phyloP scores from a whole-genome alignment of 768 basidiomycete species.

The Lactarius quietus region DNA sequence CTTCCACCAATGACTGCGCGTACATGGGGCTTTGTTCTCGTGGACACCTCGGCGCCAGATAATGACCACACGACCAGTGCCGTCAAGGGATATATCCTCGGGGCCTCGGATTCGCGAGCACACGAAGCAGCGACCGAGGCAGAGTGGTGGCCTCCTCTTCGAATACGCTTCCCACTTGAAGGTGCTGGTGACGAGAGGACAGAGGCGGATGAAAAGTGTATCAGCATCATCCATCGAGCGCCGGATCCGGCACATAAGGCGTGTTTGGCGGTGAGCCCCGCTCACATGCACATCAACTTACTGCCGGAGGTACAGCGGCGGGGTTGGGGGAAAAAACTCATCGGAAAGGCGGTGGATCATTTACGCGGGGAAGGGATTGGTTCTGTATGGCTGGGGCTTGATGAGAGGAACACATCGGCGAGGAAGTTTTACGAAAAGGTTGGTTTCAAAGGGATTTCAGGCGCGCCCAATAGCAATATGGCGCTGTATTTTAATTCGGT shows the following conservation, averaged over 20 bases:
- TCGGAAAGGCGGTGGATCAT: slow-evolving; percentile 50
- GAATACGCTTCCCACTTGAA: slow-evolving; percentile 48
- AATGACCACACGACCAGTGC: slow-evolving; percentile 35
- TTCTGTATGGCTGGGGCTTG: slow-evolving; percentile 66
- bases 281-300: slow-evolving; percentile 75
- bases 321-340: slow-evolving; percentile 68
- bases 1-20: slow-evolving; percentile 39
- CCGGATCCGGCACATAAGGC: slow-evolving; percentile 43
- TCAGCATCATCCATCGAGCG: slow-evolving; percentile 36
- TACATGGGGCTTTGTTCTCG: slow-evolving; percentile 74
- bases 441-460: slow-evolving; percentile 58
- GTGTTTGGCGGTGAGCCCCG: slow-evolving; percentile 62
- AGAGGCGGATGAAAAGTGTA: slow-evolving; percentile 40
- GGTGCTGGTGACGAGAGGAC: slow-evolving; percentile 25
- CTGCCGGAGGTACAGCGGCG: slow-evolving; percentile 60
- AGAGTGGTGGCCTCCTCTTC: slow-evolving; percentile 66
- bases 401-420: slow-evolving; percentile 58
- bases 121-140: slow-evolving; percentile 54
- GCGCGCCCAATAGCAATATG: slow-evolving; percentile 47
- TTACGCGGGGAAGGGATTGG: slow-evolving; percentile 45
- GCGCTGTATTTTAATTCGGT: slow-evolving; percentile 48
- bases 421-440: slow-evolving; percentile 57
- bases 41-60: slow-evolving; percentile 37
- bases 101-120: slow-evolving; percentile 60
- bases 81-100: slow-evolving; percentile 71